These are phyloP conservation scores for Leishmania lainsoni DNA, from an alignment of 208 protist species.

Conservation along the genomic window DNA sequence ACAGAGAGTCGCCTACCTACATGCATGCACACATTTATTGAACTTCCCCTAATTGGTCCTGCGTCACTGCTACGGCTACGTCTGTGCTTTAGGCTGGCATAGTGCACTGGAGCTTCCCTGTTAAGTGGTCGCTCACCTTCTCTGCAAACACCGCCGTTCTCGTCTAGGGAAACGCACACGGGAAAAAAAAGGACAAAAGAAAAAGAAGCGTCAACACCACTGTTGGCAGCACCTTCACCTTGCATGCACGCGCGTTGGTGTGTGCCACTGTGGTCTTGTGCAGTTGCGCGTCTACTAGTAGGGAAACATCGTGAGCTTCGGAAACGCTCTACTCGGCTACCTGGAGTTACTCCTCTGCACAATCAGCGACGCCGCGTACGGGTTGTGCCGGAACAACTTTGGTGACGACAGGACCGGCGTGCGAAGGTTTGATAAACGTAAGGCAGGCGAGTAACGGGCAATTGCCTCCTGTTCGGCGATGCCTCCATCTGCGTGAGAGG, in stretches of 20 bases:
- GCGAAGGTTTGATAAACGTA: background rate
- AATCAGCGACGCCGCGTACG: conserved; percentile 7
- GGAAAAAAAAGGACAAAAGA: background rate
- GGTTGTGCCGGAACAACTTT: conserved; percentile 8
- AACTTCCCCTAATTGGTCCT: background rate
- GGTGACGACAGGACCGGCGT: background rate
- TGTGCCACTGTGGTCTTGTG: background rate
- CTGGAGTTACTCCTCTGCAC: background rate
- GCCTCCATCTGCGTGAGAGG: background rate
- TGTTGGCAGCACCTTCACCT: background rate
- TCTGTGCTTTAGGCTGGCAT: background rate
- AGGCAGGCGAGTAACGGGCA: conserved; percentile 1
- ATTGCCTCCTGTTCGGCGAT: conserved; percentile 1
- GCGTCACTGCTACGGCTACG: background rate
- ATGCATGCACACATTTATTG: background rate
- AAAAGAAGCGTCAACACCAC: background rate
- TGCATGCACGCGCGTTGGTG: background rate
- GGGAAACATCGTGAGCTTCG: background rate
- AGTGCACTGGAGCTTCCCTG: background rate
- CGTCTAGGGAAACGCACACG: background rate
- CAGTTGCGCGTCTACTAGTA: background rate
- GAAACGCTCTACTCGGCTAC: background rate
- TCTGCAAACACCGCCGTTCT: background rate
- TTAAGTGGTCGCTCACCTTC: background rate
- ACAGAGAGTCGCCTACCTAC: background rate